Percentiles rank a stretch among this genome's conserved stretches.
Evolutionary conservation across 2,329 filamentous ascomycete species (phyloP).

Genomic region (Hypoxylon sp.): DNA sequence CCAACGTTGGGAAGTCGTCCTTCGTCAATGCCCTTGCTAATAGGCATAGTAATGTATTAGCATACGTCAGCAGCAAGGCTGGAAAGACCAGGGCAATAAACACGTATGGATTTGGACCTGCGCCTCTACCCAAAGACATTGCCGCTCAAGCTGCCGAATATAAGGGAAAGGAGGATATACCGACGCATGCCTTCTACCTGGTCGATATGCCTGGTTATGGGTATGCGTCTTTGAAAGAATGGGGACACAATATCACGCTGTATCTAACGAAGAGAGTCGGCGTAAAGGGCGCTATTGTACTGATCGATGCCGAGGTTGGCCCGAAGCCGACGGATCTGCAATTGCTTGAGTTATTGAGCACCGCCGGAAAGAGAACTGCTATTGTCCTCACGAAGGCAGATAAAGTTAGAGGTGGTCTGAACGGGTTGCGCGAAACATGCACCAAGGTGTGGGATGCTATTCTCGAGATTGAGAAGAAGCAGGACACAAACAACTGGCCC

Average conservation of each 20-base stretch:
- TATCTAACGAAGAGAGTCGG: conserved; percentile 64
- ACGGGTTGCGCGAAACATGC: conserved; percentile 49
- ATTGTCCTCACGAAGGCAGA: conserved; percentile 72
- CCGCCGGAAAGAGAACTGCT: conserved; percentile 61
- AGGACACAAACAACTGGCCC: conserved; percentile 44
- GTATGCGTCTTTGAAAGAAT: conserved; percentile 61
- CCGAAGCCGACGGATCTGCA: conserved; percentile 64
- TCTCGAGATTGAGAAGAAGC: conserved; percentile 42
- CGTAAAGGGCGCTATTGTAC: conserved; percentile 66
- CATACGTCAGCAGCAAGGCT: conserved; percentile 65
- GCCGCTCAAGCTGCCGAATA: conserved; percentile 41
- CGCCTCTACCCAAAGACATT: conserved; percentile 49
- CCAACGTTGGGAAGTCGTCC: conserved; percentile 91
- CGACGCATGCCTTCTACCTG: conserved; percentile 63
- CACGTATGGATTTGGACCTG: conserved; percentile 67
- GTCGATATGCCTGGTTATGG: conserved; percentile 69
- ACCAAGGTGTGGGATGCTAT: conserved; percentile 50
- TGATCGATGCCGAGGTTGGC: conserved; percentile 68
- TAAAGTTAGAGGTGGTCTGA: conserved; percentile 58
- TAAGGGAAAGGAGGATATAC: conserved; percentile 57
- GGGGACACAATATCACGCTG: conserved; percentile 67
- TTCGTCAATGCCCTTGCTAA: conserved; percentile 86
- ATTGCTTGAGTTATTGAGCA: conserved; percentile 63
- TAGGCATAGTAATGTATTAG: conserved; percentile 63
- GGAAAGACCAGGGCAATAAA: conserved; percentile 71